These are phyloP conservation scores for Heliamphora exappendiculata DNA, from an alignment of 148 eudicot genomes.

Conservation along the genomic window DNA sequence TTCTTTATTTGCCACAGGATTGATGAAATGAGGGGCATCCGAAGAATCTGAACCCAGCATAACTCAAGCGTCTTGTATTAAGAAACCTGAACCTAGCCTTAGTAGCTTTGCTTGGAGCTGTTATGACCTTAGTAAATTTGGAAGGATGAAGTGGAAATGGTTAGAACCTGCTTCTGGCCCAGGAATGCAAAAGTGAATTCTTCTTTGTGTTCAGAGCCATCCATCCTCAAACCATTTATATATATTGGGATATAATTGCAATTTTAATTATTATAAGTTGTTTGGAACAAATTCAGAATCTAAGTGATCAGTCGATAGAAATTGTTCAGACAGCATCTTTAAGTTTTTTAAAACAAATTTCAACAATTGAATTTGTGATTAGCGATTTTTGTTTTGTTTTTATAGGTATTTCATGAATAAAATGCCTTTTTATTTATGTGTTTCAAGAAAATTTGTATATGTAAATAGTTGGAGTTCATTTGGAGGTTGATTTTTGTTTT, in stretches of 20 bases:
- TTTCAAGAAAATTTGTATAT: too few species aligned
- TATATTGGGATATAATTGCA: neutral
- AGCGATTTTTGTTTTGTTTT: neutral
- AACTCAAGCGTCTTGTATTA: neutral
- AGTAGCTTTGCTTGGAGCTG: neutral
- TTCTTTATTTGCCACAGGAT: neutral
- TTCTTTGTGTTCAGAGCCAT: conserved; percentile 2
- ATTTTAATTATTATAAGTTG: neutral
- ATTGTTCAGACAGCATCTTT: neutral
- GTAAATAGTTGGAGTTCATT: neutral
- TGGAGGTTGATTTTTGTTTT: neutral
- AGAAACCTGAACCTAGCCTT: neutral
- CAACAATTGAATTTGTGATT: too few species aligned
- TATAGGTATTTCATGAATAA: neutral
- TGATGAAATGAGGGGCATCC: neutral
- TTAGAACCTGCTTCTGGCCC: neutral
- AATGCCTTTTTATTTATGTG: neutral
- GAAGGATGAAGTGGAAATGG: too few species aligned
- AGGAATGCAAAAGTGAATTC: neutral
- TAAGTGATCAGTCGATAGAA: neutral
- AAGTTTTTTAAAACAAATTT: too few species aligned
- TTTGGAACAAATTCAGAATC: neutral
- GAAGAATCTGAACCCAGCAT: neutral
- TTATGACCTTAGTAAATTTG: too few species aligned
- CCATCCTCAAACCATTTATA: neutral